These are phyloP conservation scores for Aquilaria sinensis DNA, from an alignment of 345 rosid genomes.

Conservation along the genomic window DNA sequence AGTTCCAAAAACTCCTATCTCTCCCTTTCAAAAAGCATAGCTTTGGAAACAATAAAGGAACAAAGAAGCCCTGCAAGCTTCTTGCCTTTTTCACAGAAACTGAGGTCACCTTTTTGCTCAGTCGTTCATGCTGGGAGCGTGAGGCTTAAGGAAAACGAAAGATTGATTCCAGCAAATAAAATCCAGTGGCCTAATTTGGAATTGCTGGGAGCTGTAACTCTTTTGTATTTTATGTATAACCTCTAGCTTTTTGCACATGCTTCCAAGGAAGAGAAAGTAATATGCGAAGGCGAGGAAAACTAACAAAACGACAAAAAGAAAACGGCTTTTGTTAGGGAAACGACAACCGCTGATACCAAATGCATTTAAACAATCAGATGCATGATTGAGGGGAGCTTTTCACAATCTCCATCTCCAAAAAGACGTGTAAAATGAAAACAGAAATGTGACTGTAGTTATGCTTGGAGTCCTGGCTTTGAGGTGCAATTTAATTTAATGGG, in stretches of 20 bases:
- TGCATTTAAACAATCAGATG: background rate
- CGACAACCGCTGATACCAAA: slow-evolving; percentile 19
- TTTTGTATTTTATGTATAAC: background rate
- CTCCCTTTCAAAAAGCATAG: slow-evolving; percentile 14
- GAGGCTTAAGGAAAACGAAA: slow-evolving; percentile 11
- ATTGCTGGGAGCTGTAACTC: background rate
- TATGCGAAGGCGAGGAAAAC: background rate
- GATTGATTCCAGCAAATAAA: background rate
- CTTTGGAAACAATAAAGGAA: slow-evolving; percentile 19
- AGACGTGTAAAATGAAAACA: too few species aligned
- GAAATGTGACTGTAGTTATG: too few species aligned
- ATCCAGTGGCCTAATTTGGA: slow-evolving; percentile 2
- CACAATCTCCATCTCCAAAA: background rate
- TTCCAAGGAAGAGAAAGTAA: slow-evolving; percentile 7
- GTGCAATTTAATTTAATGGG: too few species aligned
- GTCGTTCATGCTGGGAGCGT: slow-evolving; percentile 25
- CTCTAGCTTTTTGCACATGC: slow-evolving; percentile 10
- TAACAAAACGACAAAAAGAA: slow-evolving; percentile 20
- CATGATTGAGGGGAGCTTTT: slow-evolving; percentile 1
- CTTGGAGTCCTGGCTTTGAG: too few species aligned
- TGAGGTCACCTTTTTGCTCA: slow-evolving; percentile 12
- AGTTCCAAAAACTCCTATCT: slow-evolving; percentile 22
- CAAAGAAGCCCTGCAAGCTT: slow-evolving; percentile 13
- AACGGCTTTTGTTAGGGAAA: slow-evolving; percentile 11
- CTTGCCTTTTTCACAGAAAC: slow-evolving; percentile 15